Base-by-base conservation (phyloP, 192 early-diverging fungal species). In the Coemansia sp. region DNA sequence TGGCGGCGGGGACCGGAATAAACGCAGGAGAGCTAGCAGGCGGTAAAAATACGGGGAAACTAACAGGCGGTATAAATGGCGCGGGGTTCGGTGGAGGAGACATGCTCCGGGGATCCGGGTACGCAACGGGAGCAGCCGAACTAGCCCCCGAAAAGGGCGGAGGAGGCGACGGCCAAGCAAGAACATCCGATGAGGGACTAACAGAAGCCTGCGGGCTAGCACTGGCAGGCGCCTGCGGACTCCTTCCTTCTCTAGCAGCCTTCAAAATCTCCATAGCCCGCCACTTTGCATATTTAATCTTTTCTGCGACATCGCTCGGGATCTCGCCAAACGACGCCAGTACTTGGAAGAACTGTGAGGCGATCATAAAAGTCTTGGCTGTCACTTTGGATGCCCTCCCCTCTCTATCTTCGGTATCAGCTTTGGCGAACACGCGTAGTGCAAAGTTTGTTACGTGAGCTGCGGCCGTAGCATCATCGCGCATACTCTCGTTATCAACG, bases 201-300 rank as follows among this genome's bases (percentile, higher is more conserved):
- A 27, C 27, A 27, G 27, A 27, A 27, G 27, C 27, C 1, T 27
- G 27, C 27, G 27, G 27, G 27, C 11, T n/a, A 32, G 1, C 32
- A 17, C 12, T 32, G 15, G 32, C 23, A 9, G 31, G 14, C 31
- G 86, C 75, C 2, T 57, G 73, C 21, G 95, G 94, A 15, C 48
- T 63, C 31, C 92, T 85, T 4, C 96, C 97, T 72, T 97, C 95
- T 17, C 91, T 83, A 19, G 96, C 72, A 1, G 95, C 94, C 72
- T 94, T 97, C 32, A 95, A 82, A 32, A 99, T 99, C 72, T 98
- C 94, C 0, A 92, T 88, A 3, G 96, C 96, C 59, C 97, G 92
- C 90, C 93, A 99, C 71, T 97, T 96, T 1, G 96, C 89, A 74
- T 99, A 99, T 68, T 90, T 94, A 63, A 98, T 92, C 78, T 97